A percentile compares a stretch with the other conserved stretches of the same genome.
Evolutionary conservation across 192 early-diverging fungal genomes (phyloP).

Genomic region (Coemansia furcata): DNA sequence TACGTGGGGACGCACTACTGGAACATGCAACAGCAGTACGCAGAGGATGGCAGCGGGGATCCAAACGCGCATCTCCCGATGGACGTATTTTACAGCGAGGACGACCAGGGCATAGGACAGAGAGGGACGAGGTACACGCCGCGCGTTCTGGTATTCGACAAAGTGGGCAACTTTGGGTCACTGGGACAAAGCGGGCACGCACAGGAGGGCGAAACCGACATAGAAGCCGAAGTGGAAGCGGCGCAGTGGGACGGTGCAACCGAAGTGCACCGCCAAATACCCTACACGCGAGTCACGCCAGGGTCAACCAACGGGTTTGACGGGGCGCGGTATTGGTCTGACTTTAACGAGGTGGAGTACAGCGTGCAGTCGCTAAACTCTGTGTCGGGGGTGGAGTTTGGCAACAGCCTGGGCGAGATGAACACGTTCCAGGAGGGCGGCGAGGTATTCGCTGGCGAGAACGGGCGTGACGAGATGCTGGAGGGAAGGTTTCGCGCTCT

Average conservation of each 20-base stretch:
- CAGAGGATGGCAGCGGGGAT: conserved; percentile 55
- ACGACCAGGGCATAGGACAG: conserved; percentile 3
- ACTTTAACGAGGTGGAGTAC: conserved; percentile 69
- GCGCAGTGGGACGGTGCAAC: conserved; percentile 28
- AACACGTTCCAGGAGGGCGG: conserved; percentile 57
- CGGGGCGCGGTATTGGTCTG: conserved; percentile 64
- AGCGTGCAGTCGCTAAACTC: conserved; percentile 62
- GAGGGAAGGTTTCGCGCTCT: conserved; percentile 35
- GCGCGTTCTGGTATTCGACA: conserved; percentile 75
- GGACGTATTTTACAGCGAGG: conserved; percentile 50
- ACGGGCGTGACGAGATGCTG: conserved; percentile 32
- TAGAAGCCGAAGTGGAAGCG: conserved; percentile 10
- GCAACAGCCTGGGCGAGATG: conserved; percentile 57
- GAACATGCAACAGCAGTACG: conserved; percentile 60
- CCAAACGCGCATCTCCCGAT: conserved; percentile 44
- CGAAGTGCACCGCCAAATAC: conserved; percentile 34
- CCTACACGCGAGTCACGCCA: background rate
- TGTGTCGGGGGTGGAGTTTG: conserved; percentile 56
- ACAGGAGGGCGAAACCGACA: conserved; percentile 12
- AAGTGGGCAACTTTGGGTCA: conserved; percentile 60
- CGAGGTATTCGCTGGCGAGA: conserved; percentile 40
- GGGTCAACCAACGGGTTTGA: background rate
- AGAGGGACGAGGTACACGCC: conserved; percentile 67
- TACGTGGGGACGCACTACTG: conserved; percentile 91
- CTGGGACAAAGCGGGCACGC: conserved; percentile 10